Evolutionary conservation across 768 basidiomycete species (phyloP), one percentile per base, ranked within the genome.

Genomic region (Goffeauzyma gilvescens): DNA sequence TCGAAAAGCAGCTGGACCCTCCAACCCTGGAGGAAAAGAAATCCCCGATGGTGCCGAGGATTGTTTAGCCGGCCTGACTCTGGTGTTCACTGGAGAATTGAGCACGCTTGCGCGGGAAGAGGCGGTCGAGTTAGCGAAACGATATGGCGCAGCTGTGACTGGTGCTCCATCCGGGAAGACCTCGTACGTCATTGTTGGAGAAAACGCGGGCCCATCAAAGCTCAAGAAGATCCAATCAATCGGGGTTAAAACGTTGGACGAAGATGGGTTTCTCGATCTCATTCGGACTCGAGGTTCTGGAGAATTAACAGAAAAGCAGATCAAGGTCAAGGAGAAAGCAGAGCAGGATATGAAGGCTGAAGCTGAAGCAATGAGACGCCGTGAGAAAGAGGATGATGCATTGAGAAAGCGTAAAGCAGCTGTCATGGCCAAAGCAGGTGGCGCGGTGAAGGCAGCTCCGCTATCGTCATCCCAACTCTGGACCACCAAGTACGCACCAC

Each of bases 51-150:
- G 78, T 12, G 67, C 68, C 21, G 72, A 73, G 0, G 72, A 78
- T 53, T 85, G 82, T 56, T 69, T 98, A 7, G 72, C 77, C 0
- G 89, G 89, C 0, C 69, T 96, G 18, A 72, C 84, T 0, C 80
- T 98, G 55, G 90, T 98, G 17, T 98, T 98, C 51, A 96, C 93
- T 0, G 93, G 89, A 13, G 90, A 98, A 53, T 65, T 96, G 34
- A 74, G 71, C 35, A 80, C 79, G 45, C 76, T 96, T 50, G 76
- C 83, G 1, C 72, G 93, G 27, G 84, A 95, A 2, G 87, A 93
- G 52, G 79, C 83, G 0, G 59, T 69, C 21, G 86, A 90, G 53
- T 63, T 90, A 5, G 90, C 80, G 0, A 96, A 98, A 62, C 82
- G 87, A 4, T 86, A 76, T 57, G 86, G 86, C 53, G 89, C 78